These are phyloP conservation scores for Erythrophleum ivorense DNA, from an alignment of 331 rosid species.

Conservation along the genomic window DNA sequence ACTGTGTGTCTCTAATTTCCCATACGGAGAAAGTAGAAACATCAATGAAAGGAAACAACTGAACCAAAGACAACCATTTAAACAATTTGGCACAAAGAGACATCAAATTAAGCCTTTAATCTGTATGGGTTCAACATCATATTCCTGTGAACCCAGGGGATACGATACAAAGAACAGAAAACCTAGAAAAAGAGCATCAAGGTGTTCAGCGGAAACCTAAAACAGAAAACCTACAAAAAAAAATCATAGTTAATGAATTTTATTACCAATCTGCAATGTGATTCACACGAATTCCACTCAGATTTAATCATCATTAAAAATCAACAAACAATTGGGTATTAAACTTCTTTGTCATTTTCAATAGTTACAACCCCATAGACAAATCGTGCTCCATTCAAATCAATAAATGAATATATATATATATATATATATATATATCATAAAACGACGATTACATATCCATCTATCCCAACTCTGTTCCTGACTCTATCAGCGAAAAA, in stretches of 20 bases:
- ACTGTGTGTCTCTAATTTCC: neutral
- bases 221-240: neutral
- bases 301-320: neutral
- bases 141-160: neutral
- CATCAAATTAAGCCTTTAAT: neutral
- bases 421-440: neutral
- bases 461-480: neutral
- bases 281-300: conserved; percentile 24
- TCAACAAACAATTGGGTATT: neutral
- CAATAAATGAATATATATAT: neutral
- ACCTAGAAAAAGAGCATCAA: neutral
- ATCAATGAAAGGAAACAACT: neutral
- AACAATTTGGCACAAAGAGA: neutral
- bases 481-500: neutral
- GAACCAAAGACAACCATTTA: neutral
- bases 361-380: neutral
- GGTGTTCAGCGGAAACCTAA: neutral
- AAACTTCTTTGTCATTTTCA: neutral
- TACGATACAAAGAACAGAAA: conserved; percentile 6
- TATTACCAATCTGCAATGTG: neutral
- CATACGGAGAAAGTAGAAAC: neutral
- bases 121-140: neutral
- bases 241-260: conserved; percentile 2
- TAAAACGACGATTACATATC: neutral
- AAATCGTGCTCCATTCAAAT: conserved; percentile 26